These are phyloP conservation scores for Collybia sordida DNA, from an alignment of 768 basidiomycete species.

Conservation along the genomic window DNA sequence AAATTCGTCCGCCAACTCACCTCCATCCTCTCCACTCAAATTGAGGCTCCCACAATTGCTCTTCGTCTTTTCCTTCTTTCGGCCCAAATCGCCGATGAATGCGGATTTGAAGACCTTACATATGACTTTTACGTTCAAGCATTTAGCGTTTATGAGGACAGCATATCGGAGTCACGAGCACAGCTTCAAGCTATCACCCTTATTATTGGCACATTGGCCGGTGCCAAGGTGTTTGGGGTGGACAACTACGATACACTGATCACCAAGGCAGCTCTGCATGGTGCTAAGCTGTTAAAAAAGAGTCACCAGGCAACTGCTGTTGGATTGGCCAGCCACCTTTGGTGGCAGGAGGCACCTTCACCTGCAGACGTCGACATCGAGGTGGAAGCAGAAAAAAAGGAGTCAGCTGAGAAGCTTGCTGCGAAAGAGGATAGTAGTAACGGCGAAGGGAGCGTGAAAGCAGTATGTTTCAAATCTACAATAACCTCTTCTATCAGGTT, in stretches of 20 bases:
- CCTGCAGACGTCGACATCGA: conserved; percentile 37
- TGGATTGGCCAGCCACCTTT: conserved; percentile 91
- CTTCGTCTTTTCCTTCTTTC: conserved; percentile 94
- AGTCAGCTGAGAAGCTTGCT: conserved; percentile 35
- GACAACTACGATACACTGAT: conserved; percentile 98
- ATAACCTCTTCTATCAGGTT: not conserved
- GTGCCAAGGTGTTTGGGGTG: conserved; percentile 85
- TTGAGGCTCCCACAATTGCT: conserved; percentile 90
- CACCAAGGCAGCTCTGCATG: conserved; percentile 98
- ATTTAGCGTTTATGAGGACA: conserved; percentile 97
- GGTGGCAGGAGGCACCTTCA: conserved; percentile 86
- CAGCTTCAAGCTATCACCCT: conserved; percentile 97
- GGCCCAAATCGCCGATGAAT: conserved; percentile 93
- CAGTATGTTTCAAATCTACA: conserved; percentile 41
- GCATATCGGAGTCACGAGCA: conserved; percentile 91
- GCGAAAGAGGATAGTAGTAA: conserved; percentile 35
- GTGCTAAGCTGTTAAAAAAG: conserved; percentile 95
- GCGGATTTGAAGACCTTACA: conserved; percentile 91
- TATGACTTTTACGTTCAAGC: conserved; percentile 99
- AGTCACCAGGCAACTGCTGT: conserved; percentile 97
- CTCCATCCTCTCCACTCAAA: conserved; percentile 89
- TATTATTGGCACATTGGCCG: conserved; percentile 88
- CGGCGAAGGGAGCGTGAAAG: conserved; percentile 42
- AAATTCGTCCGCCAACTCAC: conserved; percentile 94
- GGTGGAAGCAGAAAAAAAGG: conserved; percentile 28